Percentiles rank a stretch among this genome's conserved stretches.
phyloP scores from a whole-genome alignment of 352 stramenopile species.

The Phytophthora sansomeana region DNA sequence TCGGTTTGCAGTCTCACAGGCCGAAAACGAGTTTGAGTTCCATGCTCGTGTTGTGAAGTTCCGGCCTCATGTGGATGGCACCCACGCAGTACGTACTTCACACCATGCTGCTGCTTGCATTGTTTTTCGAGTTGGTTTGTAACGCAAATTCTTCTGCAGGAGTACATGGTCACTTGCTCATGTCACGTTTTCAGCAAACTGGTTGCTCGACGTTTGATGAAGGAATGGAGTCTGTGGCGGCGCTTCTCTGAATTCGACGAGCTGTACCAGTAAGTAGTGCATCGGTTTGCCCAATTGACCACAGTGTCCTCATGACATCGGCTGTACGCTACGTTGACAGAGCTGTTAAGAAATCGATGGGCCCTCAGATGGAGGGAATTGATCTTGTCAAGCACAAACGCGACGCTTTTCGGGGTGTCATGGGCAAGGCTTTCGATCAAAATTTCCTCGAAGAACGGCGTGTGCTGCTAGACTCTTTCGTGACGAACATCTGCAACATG shows the following conservation, averaged over 20 bases:
- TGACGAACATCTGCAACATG: slow-evolving; percentile 54
- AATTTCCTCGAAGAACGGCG: slow-evolving; percentile 68
- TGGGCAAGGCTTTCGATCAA: slow-evolving; percentile 59
- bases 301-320: background rate
- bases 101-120: background rate
- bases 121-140: no score
- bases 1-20: slow-evolving; percentile 42
- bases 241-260: slow-evolving; percentile 73
- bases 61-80: slow-evolving; percentile 49
- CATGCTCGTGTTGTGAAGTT: slow-evolving; percentile 51
- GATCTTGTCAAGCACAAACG: slow-evolving; percentile 64
- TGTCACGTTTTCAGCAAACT: slow-evolving; percentile 65
- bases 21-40: slow-evolving; percentile 55
- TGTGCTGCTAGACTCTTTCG: slow-evolving; percentile 61
- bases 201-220: slow-evolving; percentile 51
- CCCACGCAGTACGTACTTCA: slow-evolving; percentile 49
- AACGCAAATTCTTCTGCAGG: slow-evolving; percentile 27
- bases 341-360: slow-evolving; percentile 53
- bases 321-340: slow-evolving; percentile 23
- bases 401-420: slow-evolving; percentile 55
- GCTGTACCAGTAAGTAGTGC: slow-evolving; percentile 50
- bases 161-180: slow-evolving; percentile 73
- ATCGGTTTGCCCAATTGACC: background rate
- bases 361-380: slow-evolving; percentile 51
- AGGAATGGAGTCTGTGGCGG: slow-evolving; percentile 73